Evolutionary conservation across 768 basidiomycete genomes (phyloP).

Genomic region (Lentinus tigrinus): DNA sequence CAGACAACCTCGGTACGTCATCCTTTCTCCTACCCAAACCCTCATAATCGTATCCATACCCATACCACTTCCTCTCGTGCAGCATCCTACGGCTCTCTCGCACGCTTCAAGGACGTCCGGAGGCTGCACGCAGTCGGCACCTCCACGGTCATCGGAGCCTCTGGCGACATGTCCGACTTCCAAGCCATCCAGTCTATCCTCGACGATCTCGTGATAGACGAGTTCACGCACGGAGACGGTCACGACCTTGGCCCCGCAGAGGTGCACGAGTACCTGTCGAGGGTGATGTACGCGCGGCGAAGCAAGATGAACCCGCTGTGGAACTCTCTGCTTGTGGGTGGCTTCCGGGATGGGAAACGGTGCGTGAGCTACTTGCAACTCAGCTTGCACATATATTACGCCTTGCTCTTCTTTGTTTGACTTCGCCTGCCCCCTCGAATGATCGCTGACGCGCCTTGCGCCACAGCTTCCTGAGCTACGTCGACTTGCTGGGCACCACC

Average conservation of each 20-base stretch:
- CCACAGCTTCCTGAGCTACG: conserved; percentile 86
- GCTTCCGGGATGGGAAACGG: conserved; percentile 83
- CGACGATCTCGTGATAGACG: conserved; percentile 74
- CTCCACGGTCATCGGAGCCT: conserved; percentile 85
- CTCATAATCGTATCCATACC: neutral
- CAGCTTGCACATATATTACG: too few relatives aligned
- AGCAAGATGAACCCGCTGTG: conserved; percentile 91
- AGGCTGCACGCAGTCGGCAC: conserved; percentile 84
- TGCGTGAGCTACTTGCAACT: conserved; percentile 31
- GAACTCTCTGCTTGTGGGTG: conserved; percentile 93
- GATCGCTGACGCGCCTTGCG: neutral
- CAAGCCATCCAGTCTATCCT: conserved; percentile 85
- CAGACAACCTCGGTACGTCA: conserved; percentile 87
- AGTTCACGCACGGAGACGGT: conserved; percentile 80
- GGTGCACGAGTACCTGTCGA: conserved; percentile 89
- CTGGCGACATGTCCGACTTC: conserved; percentile 98
- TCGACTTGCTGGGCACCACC: conserved; percentile 95
- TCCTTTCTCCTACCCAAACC: neutral
- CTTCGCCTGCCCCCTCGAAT: neutral
- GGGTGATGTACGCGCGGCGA: conserved; percentile 87
- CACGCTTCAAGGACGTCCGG: conserved; percentile 92
- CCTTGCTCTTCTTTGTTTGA: neutral
- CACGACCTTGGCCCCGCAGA: conserved; percentile 83
- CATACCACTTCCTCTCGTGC: neutral
- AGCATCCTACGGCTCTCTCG: conserved; percentile 97